These are phyloP conservation scores for Amylostereum areolatum DNA, from an alignment of 1,284 basidiomycete genomes.

Conservation along the genomic window DNA sequence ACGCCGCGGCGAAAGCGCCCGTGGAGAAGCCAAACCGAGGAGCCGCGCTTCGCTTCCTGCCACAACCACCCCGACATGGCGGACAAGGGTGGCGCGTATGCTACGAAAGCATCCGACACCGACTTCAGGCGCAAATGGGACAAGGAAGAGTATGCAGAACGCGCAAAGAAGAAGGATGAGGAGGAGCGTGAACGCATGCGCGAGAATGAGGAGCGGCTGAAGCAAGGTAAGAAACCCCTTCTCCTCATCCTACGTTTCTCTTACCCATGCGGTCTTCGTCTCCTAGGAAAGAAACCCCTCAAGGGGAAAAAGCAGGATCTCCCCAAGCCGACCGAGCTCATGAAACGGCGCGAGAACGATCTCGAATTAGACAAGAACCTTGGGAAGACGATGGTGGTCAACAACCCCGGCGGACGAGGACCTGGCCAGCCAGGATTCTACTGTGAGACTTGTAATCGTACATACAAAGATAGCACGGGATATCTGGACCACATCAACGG, in stretches of 20 bases:
- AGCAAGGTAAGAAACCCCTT: slow-evolving; percentile 54
- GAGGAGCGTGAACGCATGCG: slow-evolving; percentile 79
- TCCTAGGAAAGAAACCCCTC: slow-evolving; percentile 75
- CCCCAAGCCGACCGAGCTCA: slow-evolving; percentile 85
- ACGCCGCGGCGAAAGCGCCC: too few relatives aligned
- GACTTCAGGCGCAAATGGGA: slow-evolving; percentile 84
- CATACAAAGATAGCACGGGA: slow-evolving; percentile 88
- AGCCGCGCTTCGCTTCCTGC: neutral
- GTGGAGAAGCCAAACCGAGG: too few relatives aligned
- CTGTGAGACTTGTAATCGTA: slow-evolving; percentile 86
- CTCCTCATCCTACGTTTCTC: neutral
- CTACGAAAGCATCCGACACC: slow-evolving; percentile 59
- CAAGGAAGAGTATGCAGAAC: slow-evolving; percentile 77
- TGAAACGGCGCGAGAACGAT: slow-evolving; percentile 77
- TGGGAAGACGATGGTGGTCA: slow-evolving; percentile 87
- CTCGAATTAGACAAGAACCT: slow-evolving; percentile 90
- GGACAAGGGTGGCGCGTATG: slow-evolving; percentile 56
- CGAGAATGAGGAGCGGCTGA: slow-evolving; percentile 78
- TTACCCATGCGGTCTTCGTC: slow-evolving; percentile 5
- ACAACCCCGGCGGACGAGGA: slow-evolving; percentile 72
- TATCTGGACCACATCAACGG: slow-evolving; percentile 98
- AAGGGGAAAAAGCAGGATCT: slow-evolving; percentile 59
- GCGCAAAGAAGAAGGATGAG: slow-evolving; percentile 66
- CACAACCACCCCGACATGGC: slow-evolving; percentile 36
- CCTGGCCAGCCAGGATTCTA: slow-evolving; percentile 89